Percentiles rank a stretch among this genome's conserved stretches.
phyloP scores from a whole-genome alignment of 1,284 basidiomycete species.

The Malassezia caprae region DNA sequence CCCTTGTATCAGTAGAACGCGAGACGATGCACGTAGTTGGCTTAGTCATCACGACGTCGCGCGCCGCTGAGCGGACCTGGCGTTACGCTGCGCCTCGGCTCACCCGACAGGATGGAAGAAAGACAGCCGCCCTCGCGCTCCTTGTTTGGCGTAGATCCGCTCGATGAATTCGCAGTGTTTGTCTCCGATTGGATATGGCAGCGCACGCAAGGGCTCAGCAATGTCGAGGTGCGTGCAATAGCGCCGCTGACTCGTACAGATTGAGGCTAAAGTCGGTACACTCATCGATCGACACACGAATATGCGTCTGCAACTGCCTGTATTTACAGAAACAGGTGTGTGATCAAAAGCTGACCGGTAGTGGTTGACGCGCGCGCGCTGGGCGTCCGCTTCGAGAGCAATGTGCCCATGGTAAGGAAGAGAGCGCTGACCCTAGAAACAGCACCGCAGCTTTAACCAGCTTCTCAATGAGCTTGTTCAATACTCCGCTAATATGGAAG shows the following conservation, averaged over 20 bases:
- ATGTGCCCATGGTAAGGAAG: constrained; percentile 69
- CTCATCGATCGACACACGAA: constrained; percentile 59
- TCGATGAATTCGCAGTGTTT: constrained; percentile 84
- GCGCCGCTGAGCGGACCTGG: neutral
- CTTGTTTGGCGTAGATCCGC: constrained; percentile 79
- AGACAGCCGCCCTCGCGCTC: constrained; percentile 40
- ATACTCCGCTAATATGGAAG: constrained; percentile 48
- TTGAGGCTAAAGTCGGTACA: constrained; percentile 86
- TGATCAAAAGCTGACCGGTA: constrained; percentile 38
- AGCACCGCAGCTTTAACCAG: constrained; percentile 75
- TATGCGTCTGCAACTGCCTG: constrained; percentile 59
- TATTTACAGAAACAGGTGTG: constrained; percentile 77
- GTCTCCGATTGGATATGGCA: constrained; percentile 73
- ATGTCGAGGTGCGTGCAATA: constrained; percentile 52
- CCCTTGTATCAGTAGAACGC: neutral
- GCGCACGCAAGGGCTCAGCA: constrained; percentile 44
- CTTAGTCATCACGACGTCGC: neutral
- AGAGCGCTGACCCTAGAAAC: constrained; percentile 54
- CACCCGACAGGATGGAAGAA: neutral
- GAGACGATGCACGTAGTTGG: neutral
- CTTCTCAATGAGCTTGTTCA: constrained; percentile 63
- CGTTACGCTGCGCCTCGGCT: neutral
- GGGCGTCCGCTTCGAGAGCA: constrained; percentile 63
- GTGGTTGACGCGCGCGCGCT: constrained; percentile 51
- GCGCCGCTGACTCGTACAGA: constrained; percentile 51